Evolutionary conservation across 169 alveolate species (phyloP).

Genomic region (Perkinsus olseni): DNA sequence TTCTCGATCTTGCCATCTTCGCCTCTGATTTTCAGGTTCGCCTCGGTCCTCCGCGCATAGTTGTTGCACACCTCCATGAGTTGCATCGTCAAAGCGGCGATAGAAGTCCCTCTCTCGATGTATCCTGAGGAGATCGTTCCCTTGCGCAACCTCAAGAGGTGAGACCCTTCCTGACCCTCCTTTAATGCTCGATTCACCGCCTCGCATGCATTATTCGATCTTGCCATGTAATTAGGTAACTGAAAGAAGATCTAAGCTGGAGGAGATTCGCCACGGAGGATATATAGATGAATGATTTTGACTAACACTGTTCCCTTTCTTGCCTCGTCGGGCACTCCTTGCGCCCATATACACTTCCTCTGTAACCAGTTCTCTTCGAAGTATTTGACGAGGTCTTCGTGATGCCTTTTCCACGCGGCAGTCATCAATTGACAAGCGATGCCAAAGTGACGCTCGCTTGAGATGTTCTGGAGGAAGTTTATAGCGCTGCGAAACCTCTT

Average conservation of each 20-base stretch:
- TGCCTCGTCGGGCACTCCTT: too few species aligned
- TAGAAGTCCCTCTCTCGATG: background rate
- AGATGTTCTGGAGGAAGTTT: too few species aligned
- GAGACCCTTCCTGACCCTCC: background rate
- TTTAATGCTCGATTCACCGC: background rate
- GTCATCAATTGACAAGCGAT: too few species aligned
- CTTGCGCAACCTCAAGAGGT: too few species aligned
- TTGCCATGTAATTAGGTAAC: background rate
- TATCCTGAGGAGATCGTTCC: background rate
- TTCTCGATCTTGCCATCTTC: background rate
- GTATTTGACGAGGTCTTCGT: too few species aligned
- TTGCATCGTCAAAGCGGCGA: background rate
- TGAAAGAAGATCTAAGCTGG: background rate
- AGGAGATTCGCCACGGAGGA: background rate
- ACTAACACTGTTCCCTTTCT: too few species aligned
- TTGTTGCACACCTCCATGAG: background rate
- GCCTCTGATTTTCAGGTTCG: background rate
- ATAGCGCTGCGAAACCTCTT: too few species aligned
- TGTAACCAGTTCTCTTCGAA: too few species aligned
- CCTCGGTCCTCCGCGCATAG: background rate
- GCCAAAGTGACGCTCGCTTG: too few species aligned
- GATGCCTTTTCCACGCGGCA: too few species aligned
- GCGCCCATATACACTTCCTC: too few species aligned
- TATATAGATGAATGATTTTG: too few species aligned
- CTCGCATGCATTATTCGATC: background rate